These are phyloP conservation scores for Samsoniella hepiali DNA, from an alignment of 2,329 filamentous ascomycete genomes.

Conservation along the genomic window DNA sequence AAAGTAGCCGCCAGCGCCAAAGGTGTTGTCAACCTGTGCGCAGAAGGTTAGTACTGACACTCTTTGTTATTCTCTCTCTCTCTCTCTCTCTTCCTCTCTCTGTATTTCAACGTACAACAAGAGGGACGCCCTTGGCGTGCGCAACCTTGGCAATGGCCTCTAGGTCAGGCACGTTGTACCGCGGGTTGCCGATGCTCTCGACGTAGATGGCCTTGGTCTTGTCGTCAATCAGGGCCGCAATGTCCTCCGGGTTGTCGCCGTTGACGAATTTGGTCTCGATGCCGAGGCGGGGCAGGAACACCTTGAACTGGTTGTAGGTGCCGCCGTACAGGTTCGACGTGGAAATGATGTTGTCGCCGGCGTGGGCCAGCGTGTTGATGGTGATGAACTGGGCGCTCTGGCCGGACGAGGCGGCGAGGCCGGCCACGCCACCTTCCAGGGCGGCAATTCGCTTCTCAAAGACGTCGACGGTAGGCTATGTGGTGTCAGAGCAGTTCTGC, in stretches of 20 bases:
- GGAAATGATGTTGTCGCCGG: conserved; percentile 89
- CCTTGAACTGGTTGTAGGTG: conserved; percentile 97
- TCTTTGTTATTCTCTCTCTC: not conserved
- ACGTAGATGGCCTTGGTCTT: conserved; percentile 90
- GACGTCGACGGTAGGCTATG: conserved; percentile 86
- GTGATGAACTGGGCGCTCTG: conserved; percentile 92
- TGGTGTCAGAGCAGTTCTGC: not conserved
- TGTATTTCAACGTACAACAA: conserved; percentile 47
- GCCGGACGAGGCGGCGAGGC: conserved; percentile 79
- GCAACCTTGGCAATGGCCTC: conserved; percentile 81
- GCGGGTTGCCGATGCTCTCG: conserved; percentile 90
- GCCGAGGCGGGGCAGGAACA: conserved; percentile 80
- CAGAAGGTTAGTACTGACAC: not conserved
- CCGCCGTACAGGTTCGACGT: conserved; percentile 91
- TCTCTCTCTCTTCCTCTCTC: not conserved
- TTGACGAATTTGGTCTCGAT: conserved; percentile 85
- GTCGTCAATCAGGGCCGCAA: conserved; percentile 81
- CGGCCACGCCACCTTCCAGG: conserved; percentile 85
- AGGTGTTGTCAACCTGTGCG: conserved; percentile 81
- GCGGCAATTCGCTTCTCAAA: conserved; percentile 97
- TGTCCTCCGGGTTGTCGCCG: conserved; percentile 75
- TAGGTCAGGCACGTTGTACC: conserved; percentile 89
- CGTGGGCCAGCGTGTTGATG: conserved; percentile 76
- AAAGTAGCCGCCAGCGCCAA: conserved; percentile 89
- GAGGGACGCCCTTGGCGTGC: conserved; percentile 63